Percentiles rank a stretch among this genome's conserved stretches.
These are phyloP conservation scores for Hypoxylon subgilvum DNA, from an alignment of 495 filamentous ascomycete species.

Conservation along the genomic window DNA sequence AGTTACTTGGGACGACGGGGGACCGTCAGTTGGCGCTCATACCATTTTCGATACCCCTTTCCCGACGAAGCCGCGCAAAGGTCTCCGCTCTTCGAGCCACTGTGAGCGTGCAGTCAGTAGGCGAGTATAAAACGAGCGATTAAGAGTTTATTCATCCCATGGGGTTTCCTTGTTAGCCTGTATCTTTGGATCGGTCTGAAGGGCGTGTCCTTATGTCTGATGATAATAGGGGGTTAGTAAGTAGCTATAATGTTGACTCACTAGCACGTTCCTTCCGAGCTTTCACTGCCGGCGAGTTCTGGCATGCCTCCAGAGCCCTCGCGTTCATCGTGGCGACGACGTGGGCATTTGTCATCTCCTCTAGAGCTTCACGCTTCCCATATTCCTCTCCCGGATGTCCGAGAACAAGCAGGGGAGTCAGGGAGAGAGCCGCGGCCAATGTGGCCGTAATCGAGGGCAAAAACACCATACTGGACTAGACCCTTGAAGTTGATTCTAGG, in stretches of 20 bases:
- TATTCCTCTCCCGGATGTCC: constrained; percentile 39
- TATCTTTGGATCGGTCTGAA: no score
- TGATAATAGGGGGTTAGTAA: background rate
- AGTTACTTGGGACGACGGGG: no score
- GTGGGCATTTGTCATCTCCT: constrained; percentile 36
- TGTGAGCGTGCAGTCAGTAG: constrained; percentile 6
- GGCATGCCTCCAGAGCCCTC: constrained; percentile 37
- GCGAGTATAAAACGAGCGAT: no score
- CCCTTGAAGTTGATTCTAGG: constrained; percentile 3
- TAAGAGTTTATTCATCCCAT: no score
- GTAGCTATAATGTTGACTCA: constrained; percentile 5
- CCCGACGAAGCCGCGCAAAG: constrained; percentile 35
- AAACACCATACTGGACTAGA: constrained; percentile 33
- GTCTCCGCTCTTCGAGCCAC: constrained; percentile 39
- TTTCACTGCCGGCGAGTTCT: constrained; percentile 36
- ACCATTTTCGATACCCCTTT: constrained; percentile 32
- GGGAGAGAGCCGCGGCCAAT: constrained; percentile 29
- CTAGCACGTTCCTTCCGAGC: constrained; percentile 40
- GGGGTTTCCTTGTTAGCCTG: no score
- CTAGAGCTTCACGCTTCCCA: constrained; percentile 29
- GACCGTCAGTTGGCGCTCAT: no score
- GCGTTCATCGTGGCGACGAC: constrained; percentile 40
- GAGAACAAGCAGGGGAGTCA: constrained; percentile 19
- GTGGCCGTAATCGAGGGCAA: constrained; percentile 27
- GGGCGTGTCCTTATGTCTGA: no score